Base-by-base conservation (phyloP, 257 asterid species). In the Solanum peruvianum region DNA sequence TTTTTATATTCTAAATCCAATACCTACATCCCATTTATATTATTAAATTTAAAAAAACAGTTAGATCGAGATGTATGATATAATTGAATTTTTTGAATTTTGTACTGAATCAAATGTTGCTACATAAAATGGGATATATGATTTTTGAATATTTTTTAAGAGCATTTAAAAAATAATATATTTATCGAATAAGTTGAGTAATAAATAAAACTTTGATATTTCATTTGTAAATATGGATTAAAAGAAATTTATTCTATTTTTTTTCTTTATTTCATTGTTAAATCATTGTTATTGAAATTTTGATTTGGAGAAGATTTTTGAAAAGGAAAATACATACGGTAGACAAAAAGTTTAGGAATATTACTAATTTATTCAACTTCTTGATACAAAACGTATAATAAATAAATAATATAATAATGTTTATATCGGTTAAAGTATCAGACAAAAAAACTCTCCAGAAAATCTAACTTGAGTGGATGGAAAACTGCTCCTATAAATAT, bases 381-480 rank as follows among this genome's bases (percentile, higher is more conserved):
- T 35, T 16, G 31, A 83, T 35, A 20, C 47, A 20, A 6, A 6
- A 52, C 1, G 20, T 9, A 6, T 9, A 6, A 6, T 5, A 6
- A 52, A 21, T 18, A 27, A 81, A 25, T 67, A 67, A 14, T 64
- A 64, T 4, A 14, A 69, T 15, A 35, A 86, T 83, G 58, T 49
- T 49, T 49, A 49, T 49, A 89, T 89, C 92, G 89, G 91, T 87
- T 88, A 9, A 49, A 83, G 72, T n/a, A 86, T 39, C 72, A 87
- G 92, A 89, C 93, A 88, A 90, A 86, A 47, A n/a, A 89, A 72
- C 45, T 29, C 72, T 62, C 49, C 82, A 91, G 87, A 86, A 90
- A 90, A 91, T 91, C 91, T 90, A 80, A 76, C n/a, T 47, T 82
- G 73, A 85, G 88, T 91, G 94, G 92, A 86, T 87, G 31, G 49